A percentile compares a stretch with the other conserved stretches of the same genome.
These are phyloP conservation scores for Aureobasidium sp. DNA, from an alignment of 2,329 filamentous ascomycete genomes.

Conservation along the genomic window DNA sequence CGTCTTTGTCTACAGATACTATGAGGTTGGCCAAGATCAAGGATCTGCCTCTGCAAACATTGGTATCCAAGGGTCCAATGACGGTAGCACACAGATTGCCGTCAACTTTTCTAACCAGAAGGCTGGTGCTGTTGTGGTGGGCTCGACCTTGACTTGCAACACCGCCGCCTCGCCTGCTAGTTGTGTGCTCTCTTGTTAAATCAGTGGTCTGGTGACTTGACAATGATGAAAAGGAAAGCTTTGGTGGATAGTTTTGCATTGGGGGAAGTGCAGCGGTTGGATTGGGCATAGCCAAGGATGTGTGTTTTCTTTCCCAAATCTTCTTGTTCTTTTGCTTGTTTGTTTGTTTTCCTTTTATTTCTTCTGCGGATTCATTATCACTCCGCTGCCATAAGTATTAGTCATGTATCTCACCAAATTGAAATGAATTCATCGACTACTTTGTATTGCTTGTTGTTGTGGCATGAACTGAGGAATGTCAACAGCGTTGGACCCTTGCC, in stretches of 20 bases:
- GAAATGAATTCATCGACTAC: neutral
- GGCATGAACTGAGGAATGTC: neutral
- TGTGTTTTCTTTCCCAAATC: neutral
- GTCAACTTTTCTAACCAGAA: constrained; percentile 22
- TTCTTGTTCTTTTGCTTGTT: neutral
- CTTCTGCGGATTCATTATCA: neutral
- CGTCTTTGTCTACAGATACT: constrained; percentile 26
- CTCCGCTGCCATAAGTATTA: neutral
- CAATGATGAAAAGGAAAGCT: neutral
- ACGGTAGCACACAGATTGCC: constrained; percentile 19
- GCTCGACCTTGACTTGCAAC: constrained; percentile 23
- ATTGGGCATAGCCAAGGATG: neutral
- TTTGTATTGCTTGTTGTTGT: too few relatives aligned
- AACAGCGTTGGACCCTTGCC: neutral
- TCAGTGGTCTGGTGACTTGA: neutral
- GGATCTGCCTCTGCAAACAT: constrained; percentile 14
- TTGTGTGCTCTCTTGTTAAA: neutral
- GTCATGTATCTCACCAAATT: constrained; percentile 1
- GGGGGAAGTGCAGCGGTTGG: neutral
- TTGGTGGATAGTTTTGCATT: neutral
- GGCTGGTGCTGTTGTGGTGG: constrained; percentile 19
- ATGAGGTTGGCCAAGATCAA: constrained; percentile 20
- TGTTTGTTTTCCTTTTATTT: neutral
- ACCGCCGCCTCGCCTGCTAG: constrained; percentile 14
- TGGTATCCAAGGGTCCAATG: constrained; percentile 16